These are phyloP conservation scores for Neurospora sp. DNA, from an alignment of 495 filamentous ascomycete species.

Conservation along the genomic window DNA sequence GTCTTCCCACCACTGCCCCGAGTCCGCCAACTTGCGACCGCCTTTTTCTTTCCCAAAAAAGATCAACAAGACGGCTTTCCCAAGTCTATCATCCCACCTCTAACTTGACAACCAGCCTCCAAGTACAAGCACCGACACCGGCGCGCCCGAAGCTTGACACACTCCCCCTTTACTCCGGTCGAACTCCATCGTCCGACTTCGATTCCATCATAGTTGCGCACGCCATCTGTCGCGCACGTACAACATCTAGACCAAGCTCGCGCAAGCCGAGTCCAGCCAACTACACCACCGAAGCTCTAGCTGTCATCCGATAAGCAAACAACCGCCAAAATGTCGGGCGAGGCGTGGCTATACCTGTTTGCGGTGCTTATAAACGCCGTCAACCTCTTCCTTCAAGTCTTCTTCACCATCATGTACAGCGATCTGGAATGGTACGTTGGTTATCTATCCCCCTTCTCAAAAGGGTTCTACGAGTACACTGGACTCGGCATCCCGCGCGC, in stretches of 20 bases:
- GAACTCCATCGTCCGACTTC: constrained; percentile 1
- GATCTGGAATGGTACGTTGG: constrained; percentile 83
- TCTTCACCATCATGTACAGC: constrained; percentile 99
- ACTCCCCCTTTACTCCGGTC: not conserved
- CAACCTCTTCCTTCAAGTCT: constrained; percentile 99
- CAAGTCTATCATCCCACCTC: not conserved
- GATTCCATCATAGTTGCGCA: constrained; percentile 1
- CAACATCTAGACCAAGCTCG: not conserved
- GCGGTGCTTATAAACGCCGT: constrained; percentile 99
- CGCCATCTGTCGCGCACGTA: not conserved
- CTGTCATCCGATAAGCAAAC: not conserved
- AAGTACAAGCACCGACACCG: not conserved
- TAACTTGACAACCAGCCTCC: not conserved
- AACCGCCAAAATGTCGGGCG: constrained; percentile 78
- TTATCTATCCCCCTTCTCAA: constrained; percentile 5
- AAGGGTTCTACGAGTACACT: not conserved
- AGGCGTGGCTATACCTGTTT: constrained; percentile 98
- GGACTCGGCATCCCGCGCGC: not conserved
- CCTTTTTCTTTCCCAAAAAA: constrained; percentile 5
- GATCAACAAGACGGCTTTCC: not conserved
- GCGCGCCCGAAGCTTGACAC: not conserved
- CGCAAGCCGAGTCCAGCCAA: not conserved
- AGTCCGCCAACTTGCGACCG: not conserved
- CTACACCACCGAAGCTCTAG: constrained; percentile 1
- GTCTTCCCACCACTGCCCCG: constrained; percentile 1